Conservation (phyloP, 306 rosid genomes). For the Rosa chinensis region DNA sequence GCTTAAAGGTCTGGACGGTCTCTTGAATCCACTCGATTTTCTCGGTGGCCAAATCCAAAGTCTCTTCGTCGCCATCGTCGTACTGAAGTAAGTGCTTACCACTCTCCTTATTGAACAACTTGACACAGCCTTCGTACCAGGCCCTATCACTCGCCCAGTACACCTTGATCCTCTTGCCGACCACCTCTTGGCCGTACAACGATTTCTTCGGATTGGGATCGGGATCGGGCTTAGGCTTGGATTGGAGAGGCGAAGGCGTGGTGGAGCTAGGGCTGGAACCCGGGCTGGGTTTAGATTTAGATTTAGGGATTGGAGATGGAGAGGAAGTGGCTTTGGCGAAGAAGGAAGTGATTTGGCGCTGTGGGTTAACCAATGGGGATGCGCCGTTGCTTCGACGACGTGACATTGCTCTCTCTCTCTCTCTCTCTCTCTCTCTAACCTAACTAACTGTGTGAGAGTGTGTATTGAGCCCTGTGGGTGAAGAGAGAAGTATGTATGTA, state of each 20-base stretch:
- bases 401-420: conserved; percentile 27
- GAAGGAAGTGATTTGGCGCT: conserved; percentile 87
- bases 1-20: conserved; percentile 38
- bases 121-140: conserved; percentile 82
- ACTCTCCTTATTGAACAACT: conserved; percentile 39
- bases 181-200: conserved; percentile 40
- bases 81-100: conserved; percentile 63
- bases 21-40: conserved; percentile 63
- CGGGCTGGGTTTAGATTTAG: conserved; percentile 16
- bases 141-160: conserved; percentile 75
- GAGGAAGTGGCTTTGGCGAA: conserved; percentile 59
- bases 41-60: conserved; percentile 55
- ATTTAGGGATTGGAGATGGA: not conserved
- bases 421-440: conserved; percentile 7
- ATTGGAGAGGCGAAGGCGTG: conserved; percentile 23
- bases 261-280: conserved; percentile 14
- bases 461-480: too few species aligned
- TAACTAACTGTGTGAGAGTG: not conserved
- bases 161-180: conserved; percentile 72
- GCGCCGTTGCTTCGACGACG: conserved; percentile 74
- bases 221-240: conserved; percentile 12
- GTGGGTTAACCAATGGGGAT: conserved; percentile 72
- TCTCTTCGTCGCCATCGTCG: conserved; percentile 76
- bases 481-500: too few species aligned
- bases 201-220: not conserved